Evolutionary conservation across 805 yeast genomes (phyloP).

Genomic region (Ogataea paraovalis): DNA sequence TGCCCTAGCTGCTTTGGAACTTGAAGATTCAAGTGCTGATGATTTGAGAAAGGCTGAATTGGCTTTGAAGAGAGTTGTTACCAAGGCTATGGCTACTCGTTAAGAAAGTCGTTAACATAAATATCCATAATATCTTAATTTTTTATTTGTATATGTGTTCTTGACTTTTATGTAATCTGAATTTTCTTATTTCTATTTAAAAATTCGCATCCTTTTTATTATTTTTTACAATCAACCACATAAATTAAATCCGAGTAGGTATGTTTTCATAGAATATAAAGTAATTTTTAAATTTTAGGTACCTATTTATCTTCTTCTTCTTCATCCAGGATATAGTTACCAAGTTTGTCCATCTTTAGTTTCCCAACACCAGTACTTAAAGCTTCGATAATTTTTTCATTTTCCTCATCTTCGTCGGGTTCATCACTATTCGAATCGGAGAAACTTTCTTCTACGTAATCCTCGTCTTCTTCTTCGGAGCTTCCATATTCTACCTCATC

Average conservation of each 20-base stretch:
- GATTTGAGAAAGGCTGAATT: conserved; percentile 99
- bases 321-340: conserved; percentile 69
- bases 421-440: conserved; percentile 31
- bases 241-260: too few species aligned
- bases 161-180: conserved; percentile 9
- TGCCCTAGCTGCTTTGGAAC: conserved; percentile 95
- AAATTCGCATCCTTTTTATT: conserved; percentile 16
- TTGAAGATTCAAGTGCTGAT: conserved; percentile 95
- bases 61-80: conserved; percentile 97
- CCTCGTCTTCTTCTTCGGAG: conserved; percentile 36
- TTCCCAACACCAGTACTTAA: conserved; percentile 57
- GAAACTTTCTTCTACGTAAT: conserved; percentile 32
- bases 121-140: conserved; percentile 7
- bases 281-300: too few species aligned
- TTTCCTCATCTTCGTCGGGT: conserved; percentile 34
- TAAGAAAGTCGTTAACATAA: conserved; percentile 36
- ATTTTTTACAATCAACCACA: neutral
- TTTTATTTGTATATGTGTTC: conserved; percentile 10
- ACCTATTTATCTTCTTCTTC: neutral
- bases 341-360: conserved; percentile 77
- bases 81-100: conserved; percentile 99
- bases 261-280: too few species aligned
- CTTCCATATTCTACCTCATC: conserved; percentile 30
- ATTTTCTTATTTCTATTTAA: conserved; percentile 4
- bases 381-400: conserved; percentile 63